phyloP scores from a whole-genome alignment of 768 basidiomycete species.

The Plicaturopsis crispa region DNA sequence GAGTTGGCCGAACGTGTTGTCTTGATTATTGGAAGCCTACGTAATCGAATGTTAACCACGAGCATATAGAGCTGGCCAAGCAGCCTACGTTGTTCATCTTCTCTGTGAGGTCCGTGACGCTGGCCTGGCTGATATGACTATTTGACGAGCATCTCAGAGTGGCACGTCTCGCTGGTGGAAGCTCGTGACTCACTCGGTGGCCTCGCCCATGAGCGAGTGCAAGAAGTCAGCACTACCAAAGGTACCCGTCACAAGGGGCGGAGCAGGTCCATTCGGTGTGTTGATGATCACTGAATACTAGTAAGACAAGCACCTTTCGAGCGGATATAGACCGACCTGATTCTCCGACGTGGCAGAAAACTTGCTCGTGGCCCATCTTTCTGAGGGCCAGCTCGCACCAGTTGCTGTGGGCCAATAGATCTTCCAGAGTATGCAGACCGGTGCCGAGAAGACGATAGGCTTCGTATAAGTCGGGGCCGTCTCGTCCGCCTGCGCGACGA shows the following conservation, averaged over 20 bases:
- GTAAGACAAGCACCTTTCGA: neutral
- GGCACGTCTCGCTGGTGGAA: neutral
- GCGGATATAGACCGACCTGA: slow-evolving; percentile 25
- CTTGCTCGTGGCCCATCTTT: slow-evolving; percentile 59
- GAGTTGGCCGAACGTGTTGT: slow-evolving; percentile 26
- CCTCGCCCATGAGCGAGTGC: slow-evolving; percentile 58
- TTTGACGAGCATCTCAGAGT: slow-evolving; percentile 4
- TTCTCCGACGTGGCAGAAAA: slow-evolving; percentile 78
- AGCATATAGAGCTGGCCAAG: slow-evolving; percentile 8
- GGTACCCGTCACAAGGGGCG: slow-evolving; percentile 62
- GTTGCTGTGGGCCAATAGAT: slow-evolving; percentile 72
- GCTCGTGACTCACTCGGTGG: slow-evolving; percentile 40
- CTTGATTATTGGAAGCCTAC: slow-evolving; percentile 24
- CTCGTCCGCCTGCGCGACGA: slow-evolving; percentile 45
- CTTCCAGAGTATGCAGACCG: slow-evolving; percentile 63
- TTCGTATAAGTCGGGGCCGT: slow-evolving; percentile 51
- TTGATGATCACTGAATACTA: slow-evolving; percentile 25
- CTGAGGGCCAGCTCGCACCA: slow-evolving; percentile 72
- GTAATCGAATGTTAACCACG: too few species aligned
- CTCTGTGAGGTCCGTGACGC: slow-evolving; percentile 47
- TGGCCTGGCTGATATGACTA: slow-evolving; percentile 53
- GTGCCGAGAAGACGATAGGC: slow-evolving; percentile 68
- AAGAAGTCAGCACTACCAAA: slow-evolving; percentile 66
- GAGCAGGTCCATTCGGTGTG: slow-evolving; percentile 47
- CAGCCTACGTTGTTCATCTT: slow-evolving; percentile 47